Evolutionary conservation across 192 early-diverging fungal genomes (phyloP).

Genomic region (Piromyces finnis): DNA sequence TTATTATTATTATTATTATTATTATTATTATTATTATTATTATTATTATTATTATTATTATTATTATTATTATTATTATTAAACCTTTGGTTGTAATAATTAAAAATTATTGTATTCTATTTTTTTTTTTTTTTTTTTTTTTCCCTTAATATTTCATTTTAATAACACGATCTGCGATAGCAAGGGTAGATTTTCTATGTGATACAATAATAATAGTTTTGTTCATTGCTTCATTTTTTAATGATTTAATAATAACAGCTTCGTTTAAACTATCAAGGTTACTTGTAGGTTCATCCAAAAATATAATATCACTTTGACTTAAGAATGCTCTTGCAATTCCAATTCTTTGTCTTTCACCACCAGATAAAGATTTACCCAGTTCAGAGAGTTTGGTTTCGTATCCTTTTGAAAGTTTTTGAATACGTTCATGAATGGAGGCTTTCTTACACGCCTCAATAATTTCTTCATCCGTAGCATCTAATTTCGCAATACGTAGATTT

Average conservation of each 20-base stretch:
- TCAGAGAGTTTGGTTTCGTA: slow-evolving; percentile 76
- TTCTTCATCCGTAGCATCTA: slow-evolving; percentile 8
- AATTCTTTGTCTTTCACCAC: slow-evolving; percentile 88
- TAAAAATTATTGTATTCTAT: too few relatives aligned
- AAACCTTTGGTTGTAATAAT: too few relatives aligned
- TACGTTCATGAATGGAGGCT: slow-evolving; percentile 60
- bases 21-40: too few relatives aligned
- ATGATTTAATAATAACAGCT: background rate
- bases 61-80: too few relatives aligned
- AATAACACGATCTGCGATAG: too few relatives aligned
- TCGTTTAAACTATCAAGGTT: background rate
- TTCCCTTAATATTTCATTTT: too few relatives aligned
- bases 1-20: too few relatives aligned
- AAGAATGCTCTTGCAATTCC: slow-evolving; percentile 36
- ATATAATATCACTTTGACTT: background rate
- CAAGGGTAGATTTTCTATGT: background rate
- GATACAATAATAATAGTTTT: background rate
- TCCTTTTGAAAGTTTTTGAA: slow-evolving; percentile 43
- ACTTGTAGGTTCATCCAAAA: background rate
- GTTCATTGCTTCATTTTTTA: background rate
- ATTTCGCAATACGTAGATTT: background rate
- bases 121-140: too few relatives aligned
- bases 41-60: too few relatives aligned
- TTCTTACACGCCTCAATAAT: slow-evolving; percentile 38
- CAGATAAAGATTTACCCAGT: slow-evolving; percentile 52